These are phyloP conservation scores for Alternaria consortialis DNA, from an alignment of 2,329 filamentous ascomycete genomes.

Conservation along the genomic window DNA sequence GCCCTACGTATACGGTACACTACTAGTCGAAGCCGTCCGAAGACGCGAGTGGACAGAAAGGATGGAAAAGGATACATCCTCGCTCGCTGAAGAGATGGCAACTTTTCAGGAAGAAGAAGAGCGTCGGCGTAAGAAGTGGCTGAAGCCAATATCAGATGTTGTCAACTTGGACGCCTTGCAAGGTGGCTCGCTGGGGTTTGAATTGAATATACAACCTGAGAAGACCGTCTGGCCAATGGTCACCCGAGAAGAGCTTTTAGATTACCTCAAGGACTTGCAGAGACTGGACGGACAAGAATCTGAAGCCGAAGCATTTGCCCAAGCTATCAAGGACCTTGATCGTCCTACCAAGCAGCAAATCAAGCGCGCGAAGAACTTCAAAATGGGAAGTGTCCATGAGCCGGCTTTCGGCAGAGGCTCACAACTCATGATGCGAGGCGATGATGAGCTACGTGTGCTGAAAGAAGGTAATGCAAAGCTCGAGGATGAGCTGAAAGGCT, in stretches of 20 bases:
- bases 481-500: conserved; percentile 74
- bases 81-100: conserved; percentile 90
- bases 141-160: conserved; percentile 81
- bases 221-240: conserved; percentile 83
- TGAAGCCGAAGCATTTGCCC: conserved; percentile 75
- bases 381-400: conserved; percentile 94
- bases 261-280: conserved; percentile 74
- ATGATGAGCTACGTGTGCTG: conserved; percentile 74
- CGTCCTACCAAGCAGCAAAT: conserved; percentile 85
- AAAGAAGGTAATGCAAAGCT: conserved; percentile 65
- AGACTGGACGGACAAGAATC: conserved; percentile 70
- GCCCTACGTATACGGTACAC: conserved; percentile 88
- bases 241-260: conserved; percentile 76
- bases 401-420: conserved; percentile 87
- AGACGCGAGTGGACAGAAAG: conserved; percentile 91
- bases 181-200: conserved; percentile 76
- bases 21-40: conserved; percentile 84
- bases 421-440: conserved; percentile 78
- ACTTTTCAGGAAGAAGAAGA: conserved; percentile 92
- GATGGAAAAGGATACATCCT: conserved; percentile 85
- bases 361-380: conserved; percentile 90
- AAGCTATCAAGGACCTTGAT: conserved; percentile 80
- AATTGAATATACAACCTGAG: conserved; percentile 84
- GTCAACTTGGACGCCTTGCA: conserved; percentile 73
- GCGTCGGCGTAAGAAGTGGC: conserved; percentile 87